phyloP scores from a whole-genome alignment of 192 early-diverging fungal genomes.

The Backusella mclennaniae region DNA sequence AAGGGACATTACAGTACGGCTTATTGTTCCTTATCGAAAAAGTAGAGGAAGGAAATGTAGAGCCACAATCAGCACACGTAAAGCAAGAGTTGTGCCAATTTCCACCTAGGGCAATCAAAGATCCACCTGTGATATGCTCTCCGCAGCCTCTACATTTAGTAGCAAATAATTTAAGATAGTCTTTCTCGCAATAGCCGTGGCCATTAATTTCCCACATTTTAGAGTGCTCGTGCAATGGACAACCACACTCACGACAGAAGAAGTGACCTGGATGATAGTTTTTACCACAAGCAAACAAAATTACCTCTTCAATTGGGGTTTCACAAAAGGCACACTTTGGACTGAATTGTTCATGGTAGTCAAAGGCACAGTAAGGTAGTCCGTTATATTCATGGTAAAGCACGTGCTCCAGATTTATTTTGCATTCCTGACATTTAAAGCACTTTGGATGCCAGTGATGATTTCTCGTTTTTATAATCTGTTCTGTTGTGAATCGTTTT shows the following conservation, averaged over 20 bases:
- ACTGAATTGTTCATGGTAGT: slow-evolving; percentile 55
- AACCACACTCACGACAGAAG: slow-evolving; percentile 56
- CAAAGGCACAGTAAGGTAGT: slow-evolving; percentile 51
- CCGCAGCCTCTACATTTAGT: slow-evolving; percentile 50
- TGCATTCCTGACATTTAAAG: slow-evolving; percentile 49
- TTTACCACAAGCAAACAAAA: slow-evolving; percentile 50
- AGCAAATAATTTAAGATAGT: slow-evolving; percentile 49
- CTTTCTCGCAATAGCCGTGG: slow-evolving; percentile 56
- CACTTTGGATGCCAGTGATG: slow-evolving; percentile 56
- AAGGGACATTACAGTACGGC: slow-evolving; percentile 11
- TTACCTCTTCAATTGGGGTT: slow-evolving; percentile 52
- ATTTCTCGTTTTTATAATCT: slow-evolving; percentile 48
- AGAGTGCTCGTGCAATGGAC: slow-evolving; percentile 46
- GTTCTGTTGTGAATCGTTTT: slow-evolving; percentile 38
- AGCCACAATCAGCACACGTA: slow-evolving; percentile 41
- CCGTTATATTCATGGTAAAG: slow-evolving; percentile 57
- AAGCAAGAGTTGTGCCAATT: slow-evolving; percentile 61
- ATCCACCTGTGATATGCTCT: slow-evolving; percentile 48
- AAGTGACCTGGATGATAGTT: slow-evolving; percentile 56
- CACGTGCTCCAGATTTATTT: slow-evolving; percentile 43
- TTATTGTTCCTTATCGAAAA: slow-evolving; percentile 10
- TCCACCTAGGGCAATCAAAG: slow-evolving; percentile 48
- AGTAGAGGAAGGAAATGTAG: not conserved
- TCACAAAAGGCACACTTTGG: slow-evolving; percentile 53
- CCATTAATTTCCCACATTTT: slow-evolving; percentile 55